Evolutionary conservation across 495 filamentous ascomycete genomes (phyloP), one percentile per base, ranked within the genome.

Genomic region (Amphirosellinia nigrospora): DNA sequence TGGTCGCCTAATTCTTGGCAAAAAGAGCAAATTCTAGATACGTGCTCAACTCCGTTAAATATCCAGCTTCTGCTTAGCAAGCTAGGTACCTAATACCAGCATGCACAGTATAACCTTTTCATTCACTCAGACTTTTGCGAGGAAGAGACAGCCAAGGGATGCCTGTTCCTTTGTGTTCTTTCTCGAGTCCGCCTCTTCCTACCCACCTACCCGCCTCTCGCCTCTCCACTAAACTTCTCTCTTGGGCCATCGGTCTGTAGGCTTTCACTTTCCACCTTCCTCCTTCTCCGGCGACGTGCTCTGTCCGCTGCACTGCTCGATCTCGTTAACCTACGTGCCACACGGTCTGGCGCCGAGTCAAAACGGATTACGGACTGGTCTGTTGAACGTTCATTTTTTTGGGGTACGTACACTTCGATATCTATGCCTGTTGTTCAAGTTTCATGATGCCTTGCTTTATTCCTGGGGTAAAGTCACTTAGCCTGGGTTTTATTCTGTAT

Each of bases 351-450:
- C 46, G 48, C 64, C 52, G 59, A 52, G 48, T 56, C 50, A 46
- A 48, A 64, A 64, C 59, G 36, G 60, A 64, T 50, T 70, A 46
- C 59, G 59, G 68, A 70, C 68, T 70, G 68, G 67, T 70, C 60
- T 70, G 68, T 70, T 52, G 60, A 64, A 58, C 60, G 26, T 63
- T 64, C 43, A 64, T 58, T 70, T 69, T 70, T 64, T n/a, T n/a
- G n/a, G 58, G 59, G 68, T 70, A 70, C 38, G 68, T 70, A 7
- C 45, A 34, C 16, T 36, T 26, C 30, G 34, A 16, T 55, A 1
- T n/a, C n/a, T 21, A 30, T 30, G 34, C 16, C 39, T 23, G 5
- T 43, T 7, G 21, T 32, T 34, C 16, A 38, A 23, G 7, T 13
- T 26, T 39, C 0, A 19, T 26, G 32, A n/a, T 46, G 26, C n/a